Percentiles rank a stretch among this genome's conserved stretches.
These are phyloP conservation scores for Solanum virginianum DNA, from an alignment of 257 asterid species.

Conservation along the genomic window DNA sequence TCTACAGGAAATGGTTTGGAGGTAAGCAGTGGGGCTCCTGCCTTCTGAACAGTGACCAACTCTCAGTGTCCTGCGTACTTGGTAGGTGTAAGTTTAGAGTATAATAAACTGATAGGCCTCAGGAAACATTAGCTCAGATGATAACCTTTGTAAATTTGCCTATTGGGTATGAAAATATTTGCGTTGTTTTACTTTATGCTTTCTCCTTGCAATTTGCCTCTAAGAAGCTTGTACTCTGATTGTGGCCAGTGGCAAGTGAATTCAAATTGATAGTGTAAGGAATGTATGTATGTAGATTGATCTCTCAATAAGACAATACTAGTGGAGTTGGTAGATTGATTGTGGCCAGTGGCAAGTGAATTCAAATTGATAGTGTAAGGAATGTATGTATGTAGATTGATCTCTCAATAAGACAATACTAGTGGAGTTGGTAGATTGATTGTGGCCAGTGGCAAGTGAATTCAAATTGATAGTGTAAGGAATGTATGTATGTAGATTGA, in stretches of 20 bases:
- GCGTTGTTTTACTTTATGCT: neutral
- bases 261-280: no score
- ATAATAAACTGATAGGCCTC: neutral
- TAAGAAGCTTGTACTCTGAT: neutral
- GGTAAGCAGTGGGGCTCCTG: constrained; percentile 41
- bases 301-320: no score
- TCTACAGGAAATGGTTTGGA: constrained; percentile 85
- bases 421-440: no score
- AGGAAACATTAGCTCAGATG: neutral
- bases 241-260: no score
- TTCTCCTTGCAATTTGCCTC: neutral
- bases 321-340: no score
- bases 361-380: no score
- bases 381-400: no score
- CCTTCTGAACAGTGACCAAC: neutral
- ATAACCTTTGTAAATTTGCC: neutral
- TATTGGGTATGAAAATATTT: neutral
- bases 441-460: neutral
- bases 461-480: neutral
- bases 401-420: no score
- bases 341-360: no score
- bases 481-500: neutral
- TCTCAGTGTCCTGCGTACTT: neutral
- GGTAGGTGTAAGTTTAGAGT: neutral
- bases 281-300: no score